phyloP scores from a whole-genome alignment of 1,284 basidiomycete species.

The Malassezia obtusa region DNA sequence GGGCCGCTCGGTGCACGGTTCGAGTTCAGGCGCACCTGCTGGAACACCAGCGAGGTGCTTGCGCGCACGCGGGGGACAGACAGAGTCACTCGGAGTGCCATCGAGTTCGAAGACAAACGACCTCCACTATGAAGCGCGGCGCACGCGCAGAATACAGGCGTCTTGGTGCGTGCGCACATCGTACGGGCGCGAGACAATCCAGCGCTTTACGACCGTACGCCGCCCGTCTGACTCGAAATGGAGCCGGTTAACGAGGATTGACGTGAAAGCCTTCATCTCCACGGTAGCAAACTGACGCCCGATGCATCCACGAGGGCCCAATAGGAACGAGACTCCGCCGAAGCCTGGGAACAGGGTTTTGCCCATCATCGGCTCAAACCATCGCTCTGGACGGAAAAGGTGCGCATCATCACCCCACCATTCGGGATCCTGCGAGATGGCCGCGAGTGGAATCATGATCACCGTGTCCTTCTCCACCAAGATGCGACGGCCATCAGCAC shows the following conservation, averaged over 20 bases:
- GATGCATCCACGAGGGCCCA: conserved; percentile 36
- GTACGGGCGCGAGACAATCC: conserved; percentile 13
- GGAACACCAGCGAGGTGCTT: neutral
- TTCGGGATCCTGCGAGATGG: conserved; percentile 13
- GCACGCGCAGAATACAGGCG: conserved; percentile 7
- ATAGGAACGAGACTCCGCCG: conserved; percentile 32
- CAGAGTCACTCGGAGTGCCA: neutral
- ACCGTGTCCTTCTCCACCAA: conserved; percentile 24
- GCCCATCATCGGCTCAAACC: conserved; percentile 23
- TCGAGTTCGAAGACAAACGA: neutral
- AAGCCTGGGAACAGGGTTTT: conserved; percentile 21
- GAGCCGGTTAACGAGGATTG: conserved; percentile 25
- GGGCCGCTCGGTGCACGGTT: neutral
- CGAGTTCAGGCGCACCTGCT: neutral
- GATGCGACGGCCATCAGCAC: conserved; percentile 25
- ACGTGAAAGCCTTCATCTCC: conserved; percentile 39
- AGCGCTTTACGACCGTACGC: conserved; percentile 8
- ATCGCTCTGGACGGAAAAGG: conserved; percentile 33
- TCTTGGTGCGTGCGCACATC: neutral
- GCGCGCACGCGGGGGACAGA: neutral
- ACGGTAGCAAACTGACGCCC: conserved; percentile 30
- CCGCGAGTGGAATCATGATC: conserved; percentile 26
- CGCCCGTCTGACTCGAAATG: conserved; percentile 21
- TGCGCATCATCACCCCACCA: conserved; percentile 35
- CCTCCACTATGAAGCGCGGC: conserved; percentile 1